Percentiles rank a stretch among this genome's conserved stretches.
These are phyloP conservation scores for Galeopsis tetrahit DNA, from an alignment of 257 asterid genomes.

Conservation along the genomic window DNA sequence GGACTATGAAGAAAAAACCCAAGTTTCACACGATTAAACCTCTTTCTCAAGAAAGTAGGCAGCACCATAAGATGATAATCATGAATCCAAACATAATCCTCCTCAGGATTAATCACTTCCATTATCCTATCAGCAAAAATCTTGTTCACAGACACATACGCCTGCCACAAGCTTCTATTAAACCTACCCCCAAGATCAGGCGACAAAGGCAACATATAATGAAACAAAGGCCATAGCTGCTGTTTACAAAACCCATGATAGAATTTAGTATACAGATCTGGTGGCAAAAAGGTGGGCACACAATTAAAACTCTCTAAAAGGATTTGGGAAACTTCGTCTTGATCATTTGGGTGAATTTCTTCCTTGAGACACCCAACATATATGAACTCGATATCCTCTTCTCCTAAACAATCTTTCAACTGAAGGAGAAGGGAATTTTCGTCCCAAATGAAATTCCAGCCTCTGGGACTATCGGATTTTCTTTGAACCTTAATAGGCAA, in stretches of 20 bases:
- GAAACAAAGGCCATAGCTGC: constrained; percentile 87
- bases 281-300: constrained; percentile 81
- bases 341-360: constrained; percentile 81
- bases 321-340: constrained; percentile 84
- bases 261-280: constrained; percentile 64
- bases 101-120: constrained; percentile 94
- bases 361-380: constrained; percentile 90
- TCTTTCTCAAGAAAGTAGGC: constrained; percentile 87
- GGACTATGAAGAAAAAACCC: constrained; percentile 92
- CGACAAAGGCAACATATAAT: constrained; percentile 83
- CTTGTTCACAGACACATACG: constrained; percentile 88
- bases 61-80: constrained; percentile 88
- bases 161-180: constrained; percentile 80
- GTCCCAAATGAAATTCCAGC: constrained; percentile 87
- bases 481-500: constrained; percentile 75
- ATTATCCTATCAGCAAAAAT: constrained; percentile 85
- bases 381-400: constrained; percentile 70
- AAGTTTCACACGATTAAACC: constrained; percentile 84
- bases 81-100: constrained; percentile 86
- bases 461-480: constrained; percentile 50
- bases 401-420: constrained; percentile 75
- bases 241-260: constrained; percentile 92
- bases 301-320: constrained; percentile 79
- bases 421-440: constrained; percentile 78
- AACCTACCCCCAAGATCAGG: constrained; percentile 90